Evolutionary conservation across 768 basidiomycete genomes (phyloP).

Genomic region (Hypsizygus marmoreus): DNA sequence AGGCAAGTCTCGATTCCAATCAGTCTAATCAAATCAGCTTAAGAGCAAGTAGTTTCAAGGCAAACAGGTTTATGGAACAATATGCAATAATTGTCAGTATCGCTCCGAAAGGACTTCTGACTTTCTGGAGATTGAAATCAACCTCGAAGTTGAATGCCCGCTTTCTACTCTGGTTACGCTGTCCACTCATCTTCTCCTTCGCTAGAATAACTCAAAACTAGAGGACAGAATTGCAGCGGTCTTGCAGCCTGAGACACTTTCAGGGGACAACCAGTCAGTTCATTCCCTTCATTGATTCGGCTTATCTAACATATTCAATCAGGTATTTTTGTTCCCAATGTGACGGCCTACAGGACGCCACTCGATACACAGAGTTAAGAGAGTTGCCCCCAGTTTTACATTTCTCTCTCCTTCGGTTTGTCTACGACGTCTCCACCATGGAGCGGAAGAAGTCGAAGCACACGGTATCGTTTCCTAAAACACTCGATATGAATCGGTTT

Average conservation of each 20-base stretch:
- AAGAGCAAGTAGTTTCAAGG: constrained; percentile 78
- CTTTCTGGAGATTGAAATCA: constrained; percentile 90
- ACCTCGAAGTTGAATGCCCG: constrained; percentile 61
- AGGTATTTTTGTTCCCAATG: constrained; percentile 86
- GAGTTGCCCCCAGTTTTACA: constrained; percentile 86
- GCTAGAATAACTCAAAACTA: constrained; percentile 73
- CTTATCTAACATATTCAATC: background rate
- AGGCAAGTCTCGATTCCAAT: constrained; percentile 42
- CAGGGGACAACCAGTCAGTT: constrained; percentile 81
- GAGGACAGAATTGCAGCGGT: constrained; percentile 70
- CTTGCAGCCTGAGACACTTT: constrained; percentile 69
- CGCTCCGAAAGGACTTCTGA: constrained; percentile 68
- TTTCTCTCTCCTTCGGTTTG: constrained; percentile 91
- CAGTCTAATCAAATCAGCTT: constrained; percentile 4
- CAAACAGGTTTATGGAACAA: constrained; percentile 75
- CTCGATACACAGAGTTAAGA: constrained; percentile 69
- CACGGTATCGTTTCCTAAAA: constrained; percentile 72
- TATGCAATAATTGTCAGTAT: constrained; percentile 69
- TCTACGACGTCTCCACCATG: constrained; percentile 77
- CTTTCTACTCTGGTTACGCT: background rate
- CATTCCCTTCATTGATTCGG: background rate
- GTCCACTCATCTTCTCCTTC: background rate
- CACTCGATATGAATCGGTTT: constrained; percentile 73
- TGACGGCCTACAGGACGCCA: constrained; percentile 72
- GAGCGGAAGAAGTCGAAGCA: constrained; percentile 89